These are phyloP conservation scores for Lecanoromycetidae sp. DNA, from an alignment of 2,329 filamentous ascomycete species.

Conservation along the genomic window DNA sequence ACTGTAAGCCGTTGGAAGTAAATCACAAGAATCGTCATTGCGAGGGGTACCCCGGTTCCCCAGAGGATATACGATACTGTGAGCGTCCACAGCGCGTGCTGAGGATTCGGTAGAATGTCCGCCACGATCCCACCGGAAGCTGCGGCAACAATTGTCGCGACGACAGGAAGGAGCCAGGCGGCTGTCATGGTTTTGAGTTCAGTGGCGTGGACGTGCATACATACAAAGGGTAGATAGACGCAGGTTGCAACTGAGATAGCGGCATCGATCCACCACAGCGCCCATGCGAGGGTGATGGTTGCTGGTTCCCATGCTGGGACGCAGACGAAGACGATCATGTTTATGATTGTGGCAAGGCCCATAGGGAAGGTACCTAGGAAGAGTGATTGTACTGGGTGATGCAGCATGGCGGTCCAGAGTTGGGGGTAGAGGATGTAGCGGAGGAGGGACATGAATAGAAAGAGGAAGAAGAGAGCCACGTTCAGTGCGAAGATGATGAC, in stretches of 20 bases:
- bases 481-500: constrained; percentile 28
- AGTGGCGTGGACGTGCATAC: constrained; percentile 28
- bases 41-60: constrained; percentile 51
- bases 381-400: constrained; percentile 53
- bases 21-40: constrained; percentile 51
- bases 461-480: constrained; percentile 29
- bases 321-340: constrained; percentile 51
- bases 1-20: constrained; percentile 59
- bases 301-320: constrained; percentile 48
- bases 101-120: constrained; percentile 41
- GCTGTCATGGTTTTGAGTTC: constrained; percentile 49
- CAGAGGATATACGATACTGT: constrained; percentile 56
- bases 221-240: constrained; percentile 43
- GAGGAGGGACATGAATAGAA: constrained; percentile 42
- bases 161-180: constrained; percentile 53
- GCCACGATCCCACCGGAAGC: constrained; percentile 54
- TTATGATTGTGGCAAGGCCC: constrained; percentile 56
- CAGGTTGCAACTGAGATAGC: constrained; percentile 36
- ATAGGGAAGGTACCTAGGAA: constrained; percentile 60
- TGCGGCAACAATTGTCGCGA: constrained; percentile 53
- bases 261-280: constrained; percentile 42
- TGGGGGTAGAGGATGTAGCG: constrained; percentile 54
- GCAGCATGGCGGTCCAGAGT: constrained; percentile 55
- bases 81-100: constrained; percentile 49
- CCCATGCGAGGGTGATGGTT: constrained; percentile 39